These are phyloP conservation scores for Mycena olivaceomarginata DNA, from an alignment of 768 basidiomycete species.

Conservation along the genomic window DNA sequence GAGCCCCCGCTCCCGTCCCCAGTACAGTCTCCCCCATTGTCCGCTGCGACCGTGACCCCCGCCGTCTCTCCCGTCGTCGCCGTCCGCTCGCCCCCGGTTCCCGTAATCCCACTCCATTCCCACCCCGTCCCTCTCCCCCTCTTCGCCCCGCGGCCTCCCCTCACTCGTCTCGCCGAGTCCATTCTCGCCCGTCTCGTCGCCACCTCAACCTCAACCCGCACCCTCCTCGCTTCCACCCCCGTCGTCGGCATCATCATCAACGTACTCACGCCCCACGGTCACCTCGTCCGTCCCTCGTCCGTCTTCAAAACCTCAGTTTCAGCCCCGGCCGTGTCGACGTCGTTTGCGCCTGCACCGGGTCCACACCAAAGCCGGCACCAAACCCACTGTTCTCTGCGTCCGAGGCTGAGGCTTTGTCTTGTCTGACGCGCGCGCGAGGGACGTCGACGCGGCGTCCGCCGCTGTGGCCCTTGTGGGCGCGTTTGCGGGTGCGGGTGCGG, in stretches of 20 bases:
- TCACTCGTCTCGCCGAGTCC: background rate
- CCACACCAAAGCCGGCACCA: too few species aligned
- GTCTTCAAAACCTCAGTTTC: background rate
- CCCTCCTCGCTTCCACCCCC: background rate
- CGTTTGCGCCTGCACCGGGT: too few species aligned
- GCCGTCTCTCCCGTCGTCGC: background rate
- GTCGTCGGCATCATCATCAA: background rate
- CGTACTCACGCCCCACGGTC: background rate
- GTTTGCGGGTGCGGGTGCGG: too few species aligned
- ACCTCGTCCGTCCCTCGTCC: constrained; percentile 31
- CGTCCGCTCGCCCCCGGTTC: background rate
- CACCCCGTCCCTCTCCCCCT: background rate
- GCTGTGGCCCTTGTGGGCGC: too few species aligned
- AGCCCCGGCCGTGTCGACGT: too few species aligned
- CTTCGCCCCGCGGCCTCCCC: background rate
- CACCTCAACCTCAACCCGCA: background rate
- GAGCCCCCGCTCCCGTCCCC: background rate
- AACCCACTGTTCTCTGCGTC: too few species aligned
- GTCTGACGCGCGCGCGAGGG: too few species aligned
- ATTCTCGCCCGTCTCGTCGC: background rate
- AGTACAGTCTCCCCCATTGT: constrained; percentile 10
- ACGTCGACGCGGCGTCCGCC: too few species aligned
- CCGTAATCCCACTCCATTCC: background rate
- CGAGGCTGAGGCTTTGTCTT: too few species aligned
- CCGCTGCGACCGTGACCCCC: constrained; percentile 11